Evolutionary conservation across 352 stramenopile species (phyloP).

Genomic region (Thalassiosira mediterranea): DNA sequence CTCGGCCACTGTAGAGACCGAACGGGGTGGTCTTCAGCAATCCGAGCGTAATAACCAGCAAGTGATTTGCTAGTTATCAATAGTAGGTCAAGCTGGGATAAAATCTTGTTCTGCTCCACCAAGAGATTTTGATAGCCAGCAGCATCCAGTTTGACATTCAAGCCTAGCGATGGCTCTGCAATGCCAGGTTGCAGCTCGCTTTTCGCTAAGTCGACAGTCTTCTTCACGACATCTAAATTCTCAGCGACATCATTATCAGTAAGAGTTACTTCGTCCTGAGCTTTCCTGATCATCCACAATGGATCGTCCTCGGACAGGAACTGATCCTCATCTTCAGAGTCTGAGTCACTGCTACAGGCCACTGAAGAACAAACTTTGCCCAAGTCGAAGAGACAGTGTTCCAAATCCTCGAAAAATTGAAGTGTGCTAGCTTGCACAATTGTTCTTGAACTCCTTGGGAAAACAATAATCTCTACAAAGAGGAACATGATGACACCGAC

Average conservation of each 20-base stretch:
- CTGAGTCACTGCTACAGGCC: constrained; percentile 6
- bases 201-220: constrained; percentile 35
- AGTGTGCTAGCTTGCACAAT: constrained; percentile 50
- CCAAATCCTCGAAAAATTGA: constrained; percentile 52
- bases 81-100: constrained; percentile 35
- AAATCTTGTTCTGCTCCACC: constrained; percentile 22
- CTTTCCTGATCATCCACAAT: constrained; percentile 45
- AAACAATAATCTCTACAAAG: constrained; percentile 55
- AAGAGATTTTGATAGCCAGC: constrained; percentile 38
- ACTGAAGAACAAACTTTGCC: constrained; percentile 33
- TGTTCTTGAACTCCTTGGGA: constrained; percentile 44
- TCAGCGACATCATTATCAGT: not conserved
- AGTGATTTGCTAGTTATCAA: constrained; percentile 44
- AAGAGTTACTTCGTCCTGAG: constrained; percentile 20
- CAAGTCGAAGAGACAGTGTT: constrained; percentile 42
- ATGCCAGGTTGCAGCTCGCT: constrained; percentile 30
- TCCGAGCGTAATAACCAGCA: constrained; percentile 23
- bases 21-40: constrained; percentile 22
- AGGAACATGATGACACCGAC: constrained; percentile 56
- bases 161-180: constrained; percentile 36
- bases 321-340: constrained; percentile 1
- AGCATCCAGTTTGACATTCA: constrained; percentile 34
- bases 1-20: constrained; percentile 33
- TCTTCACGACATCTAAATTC: constrained; percentile 10
- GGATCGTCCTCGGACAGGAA: constrained; percentile 15